Percentiles rank a stretch among this genome's conserved stretches.
phyloP scores from a whole-genome alignment of 495 filamentous ascomycete genomes.

The Penicillium cosmopolitanum region DNA sequence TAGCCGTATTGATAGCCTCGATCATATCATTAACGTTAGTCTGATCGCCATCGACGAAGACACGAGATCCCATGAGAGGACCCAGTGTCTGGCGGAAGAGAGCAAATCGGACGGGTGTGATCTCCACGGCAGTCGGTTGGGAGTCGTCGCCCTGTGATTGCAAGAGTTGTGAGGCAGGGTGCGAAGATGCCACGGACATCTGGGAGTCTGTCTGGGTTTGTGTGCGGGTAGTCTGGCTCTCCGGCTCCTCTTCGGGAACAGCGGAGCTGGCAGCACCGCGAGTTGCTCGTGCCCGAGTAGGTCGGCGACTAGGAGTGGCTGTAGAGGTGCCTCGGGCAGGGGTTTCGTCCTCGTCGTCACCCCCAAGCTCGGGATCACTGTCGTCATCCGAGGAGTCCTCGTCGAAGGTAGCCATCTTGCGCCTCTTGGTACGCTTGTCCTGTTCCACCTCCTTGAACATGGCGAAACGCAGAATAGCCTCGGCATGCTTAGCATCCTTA shows the following conservation, averaged over 20 bases:
- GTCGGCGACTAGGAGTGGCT: slow-evolving; percentile 34
- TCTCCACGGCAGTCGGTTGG: slow-evolving; percentile 48
- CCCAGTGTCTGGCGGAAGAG: slow-evolving; percentile 82
- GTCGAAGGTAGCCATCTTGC: slow-evolving; percentile 56
- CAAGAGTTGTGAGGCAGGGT: slow-evolving; percentile 67
- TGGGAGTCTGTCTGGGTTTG: slow-evolving; percentile 57
- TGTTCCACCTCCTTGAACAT: slow-evolving; percentile 97
- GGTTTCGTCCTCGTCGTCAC: slow-evolving; percentile 39
- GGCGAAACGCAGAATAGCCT: slow-evolving; percentile 89
- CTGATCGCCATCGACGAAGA: slow-evolving; percentile 78
- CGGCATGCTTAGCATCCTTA: slow-evolving; percentile 84
- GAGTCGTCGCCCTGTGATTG: slow-evolving; percentile 59
- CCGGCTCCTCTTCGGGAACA: slow-evolving; percentile 36
- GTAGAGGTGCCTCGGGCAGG: slow-evolving; percentile 36
- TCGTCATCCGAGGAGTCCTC: slow-evolving; percentile 50
- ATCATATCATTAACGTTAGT: slow-evolving; percentile 76
- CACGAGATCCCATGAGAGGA: slow-evolving; percentile 70
- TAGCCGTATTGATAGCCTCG: slow-evolving; percentile 73
- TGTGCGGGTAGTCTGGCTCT: slow-evolving; percentile 47
- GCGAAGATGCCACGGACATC: slow-evolving; percentile 68
- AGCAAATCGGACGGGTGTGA: slow-evolving; percentile 65
- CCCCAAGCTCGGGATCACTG: slow-evolving; percentile 44
- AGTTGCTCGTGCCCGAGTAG: slow-evolving; percentile 40
- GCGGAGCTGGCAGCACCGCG: slow-evolving; percentile 45
- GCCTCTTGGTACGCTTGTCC: slow-evolving; percentile 77